Evolutionary conservation across 2,329 filamentous ascomycete species (phyloP), one percentile per base, ranked within the genome.

Genomic region (Fusarium pseudonygamai): DNA sequence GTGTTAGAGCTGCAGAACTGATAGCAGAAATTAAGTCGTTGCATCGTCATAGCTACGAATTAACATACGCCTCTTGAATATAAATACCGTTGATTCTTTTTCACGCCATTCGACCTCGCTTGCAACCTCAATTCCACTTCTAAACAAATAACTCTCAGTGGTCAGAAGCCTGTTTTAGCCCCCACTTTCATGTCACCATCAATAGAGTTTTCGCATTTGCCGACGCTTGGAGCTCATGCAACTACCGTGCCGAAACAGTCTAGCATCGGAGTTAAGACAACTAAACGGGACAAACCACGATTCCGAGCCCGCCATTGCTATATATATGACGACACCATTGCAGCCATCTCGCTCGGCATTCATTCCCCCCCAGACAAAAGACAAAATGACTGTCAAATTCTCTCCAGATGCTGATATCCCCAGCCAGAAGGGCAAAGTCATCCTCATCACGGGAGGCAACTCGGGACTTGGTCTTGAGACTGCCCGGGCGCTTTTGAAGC

Each of bases 361-460:
- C 8, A 24, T 11, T 20, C 0, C 13, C 7, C 6, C 20, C 1
- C 14, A 14, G 13, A 5, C 4, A 28, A 46, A 1, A 1, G 0
- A 13, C 47, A 49, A 10, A 24, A 66, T 66, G 63, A 15, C 63
- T 11, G 6, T 24, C 4, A 49, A 49, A 14, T 66, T 65, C 7
- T 47, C 47, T 0, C 63, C 63, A 7, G 63, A 66, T 1, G 49
- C 60, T 5, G 60, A 58, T 8, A 65, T 66, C 2, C 49, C 60
- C 6, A 66, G 42, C n/a, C 60, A 49, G 22, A n/a, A 58, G 14
- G 63, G 36, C 18, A 66, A 42, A 12, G 32, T 65, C 3, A 58
- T 66, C 22, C 60, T 66, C 12, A 65, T 66, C 9, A 66, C 63
- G 0, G 63, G 63, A n/a, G 60, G 63, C 6, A 66, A 66, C 42